Conservation (phyloP, 805 yeast species). For the Wickerhamomyces kurtzmanii region DNA sequence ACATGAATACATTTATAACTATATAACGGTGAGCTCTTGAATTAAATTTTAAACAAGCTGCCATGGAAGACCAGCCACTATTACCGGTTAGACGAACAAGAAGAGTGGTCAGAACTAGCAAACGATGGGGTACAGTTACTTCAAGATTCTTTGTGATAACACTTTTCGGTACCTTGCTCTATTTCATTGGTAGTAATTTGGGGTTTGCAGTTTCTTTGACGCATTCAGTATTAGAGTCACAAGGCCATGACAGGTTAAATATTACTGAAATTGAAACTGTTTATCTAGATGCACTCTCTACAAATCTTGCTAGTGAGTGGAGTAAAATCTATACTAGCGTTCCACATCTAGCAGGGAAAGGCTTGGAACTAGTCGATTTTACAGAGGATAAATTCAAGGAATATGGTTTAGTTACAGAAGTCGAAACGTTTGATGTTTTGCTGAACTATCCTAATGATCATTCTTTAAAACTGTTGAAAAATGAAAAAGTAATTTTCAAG, state of each 20-base stretch:
- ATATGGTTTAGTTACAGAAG: constrained; percentile 43
- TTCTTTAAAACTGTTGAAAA: constrained; percentile 31
- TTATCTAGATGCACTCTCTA: constrained; percentile 16
- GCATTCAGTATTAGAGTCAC: background rate
- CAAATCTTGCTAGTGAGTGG: constrained; percentile 41
- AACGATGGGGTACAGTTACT: too few species aligned
- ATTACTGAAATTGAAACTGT: constrained; percentile 6
- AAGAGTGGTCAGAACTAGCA: too few species aligned
- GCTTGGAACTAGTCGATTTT: constrained; percentile 41
- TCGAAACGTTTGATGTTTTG: constrained; percentile 53
- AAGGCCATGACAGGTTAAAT: background rate
- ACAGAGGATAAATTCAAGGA: constrained; percentile 48
- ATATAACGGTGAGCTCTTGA: too few species aligned
- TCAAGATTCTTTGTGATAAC: too few species aligned
- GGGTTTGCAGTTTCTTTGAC: too few species aligned
- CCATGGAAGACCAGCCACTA: too few species aligned
- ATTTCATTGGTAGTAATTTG: too few species aligned
- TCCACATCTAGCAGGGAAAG: constrained; percentile 52
- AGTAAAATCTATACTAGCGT: constrained; percentile 37
- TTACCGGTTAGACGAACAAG: too few species aligned
- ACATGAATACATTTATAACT: too few species aligned
- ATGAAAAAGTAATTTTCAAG: constrained; percentile 25
- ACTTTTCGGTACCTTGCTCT: too few species aligned
- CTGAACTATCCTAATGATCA: constrained; percentile 54
- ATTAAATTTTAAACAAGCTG: too few species aligned